phyloP scores from a whole-genome alignment of 257 asterid species.

The Henckelia pumila region DNA sequence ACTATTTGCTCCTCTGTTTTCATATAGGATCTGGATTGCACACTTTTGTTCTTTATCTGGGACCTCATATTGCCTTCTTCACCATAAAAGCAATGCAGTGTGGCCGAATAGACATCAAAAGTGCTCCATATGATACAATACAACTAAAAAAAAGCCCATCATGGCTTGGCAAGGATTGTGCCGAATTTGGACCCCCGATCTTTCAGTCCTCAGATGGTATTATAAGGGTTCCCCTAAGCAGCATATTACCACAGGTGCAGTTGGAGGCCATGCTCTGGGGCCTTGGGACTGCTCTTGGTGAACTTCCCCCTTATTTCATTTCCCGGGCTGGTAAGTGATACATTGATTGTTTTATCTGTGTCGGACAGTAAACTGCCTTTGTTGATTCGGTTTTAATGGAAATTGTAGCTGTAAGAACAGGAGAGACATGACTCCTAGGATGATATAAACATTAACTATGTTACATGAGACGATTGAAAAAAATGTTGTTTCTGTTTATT shows the following conservation, averaged over 20 bases:
- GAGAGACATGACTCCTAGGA: background rate
- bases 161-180: slow-evolving; percentile 87
- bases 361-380: background rate
- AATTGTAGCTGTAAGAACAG: slow-evolving; percentile 4
- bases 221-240: slow-evolving; percentile 64
- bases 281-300: slow-evolving; percentile 93
- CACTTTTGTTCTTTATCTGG: slow-evolving; percentile 90
- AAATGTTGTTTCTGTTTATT: background rate
- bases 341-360: background rate
- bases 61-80: slow-evolving; percentile 90
- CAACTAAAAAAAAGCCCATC: slow-evolving; percentile 64
- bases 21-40: slow-evolving; percentile 85
- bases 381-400: background rate
- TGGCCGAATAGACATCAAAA: slow-evolving; percentile 86
- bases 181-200: slow-evolving; percentile 69
- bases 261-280: slow-evolving; percentile 93
- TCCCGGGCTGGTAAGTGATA: slow-evolving; percentile 80
- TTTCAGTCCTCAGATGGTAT: slow-evolving; percentile 59
- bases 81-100: slow-evolving; percentile 82
- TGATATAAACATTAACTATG: background rate
- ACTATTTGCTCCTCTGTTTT: slow-evolving; percentile 13
- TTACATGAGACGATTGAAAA: background rate
- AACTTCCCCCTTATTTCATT: slow-evolving; percentile 94
- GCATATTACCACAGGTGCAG: slow-evolving; percentile 87
- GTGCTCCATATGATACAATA: slow-evolving; percentile 89